Evolutionary conservation across 306 rosid species (phyloP).

Genomic region (Quercus robur): DNA sequence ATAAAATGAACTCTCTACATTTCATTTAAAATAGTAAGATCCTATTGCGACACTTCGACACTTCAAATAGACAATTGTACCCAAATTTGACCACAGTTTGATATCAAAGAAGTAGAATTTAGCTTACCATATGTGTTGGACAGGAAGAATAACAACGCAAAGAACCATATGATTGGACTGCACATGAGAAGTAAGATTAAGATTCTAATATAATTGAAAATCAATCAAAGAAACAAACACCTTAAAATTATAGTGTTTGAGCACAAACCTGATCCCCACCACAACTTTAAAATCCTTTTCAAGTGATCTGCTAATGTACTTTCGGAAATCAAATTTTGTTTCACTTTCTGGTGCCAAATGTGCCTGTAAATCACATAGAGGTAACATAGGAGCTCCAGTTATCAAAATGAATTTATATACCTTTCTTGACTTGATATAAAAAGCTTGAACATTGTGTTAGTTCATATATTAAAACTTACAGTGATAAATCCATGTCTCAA

Average conservation of each 20-base stretch:
- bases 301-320: constrained; percentile 73
- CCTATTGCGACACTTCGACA: too few relatives aligned
- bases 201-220: background rate
- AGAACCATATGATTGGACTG: constrained; percentile 82
- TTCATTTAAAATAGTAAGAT: too few relatives aligned
- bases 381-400: background rate
- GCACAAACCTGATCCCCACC: constrained; percentile 73
- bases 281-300: constrained; percentile 84
- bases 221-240: constrained; percentile 9
- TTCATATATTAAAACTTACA: constrained; percentile 35
- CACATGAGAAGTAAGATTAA: constrained; percentile 22
- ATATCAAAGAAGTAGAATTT: too few relatives aligned
- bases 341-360: constrained; percentile 70
- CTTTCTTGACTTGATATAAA: background rate
- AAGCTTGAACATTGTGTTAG: background rate
- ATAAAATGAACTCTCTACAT: too few relatives aligned
- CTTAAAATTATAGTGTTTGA: background rate
- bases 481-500: constrained; percentile 80
- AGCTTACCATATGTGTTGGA: constrained; percentile 63
- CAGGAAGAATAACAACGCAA: constrained; percentile 60
- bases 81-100: too few relatives aligned
- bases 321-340: constrained; percentile 61
- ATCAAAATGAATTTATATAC: background rate
- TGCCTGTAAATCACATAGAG: constrained; percentile 48
- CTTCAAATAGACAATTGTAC: background rate